A percentile compares a stretch with the other conserved stretches of the same genome.
These are phyloP conservation scores for Albifimbria verrucaria DNA, from an alignment of 2,329 filamentous ascomycete species.

Conservation along the genomic window DNA sequence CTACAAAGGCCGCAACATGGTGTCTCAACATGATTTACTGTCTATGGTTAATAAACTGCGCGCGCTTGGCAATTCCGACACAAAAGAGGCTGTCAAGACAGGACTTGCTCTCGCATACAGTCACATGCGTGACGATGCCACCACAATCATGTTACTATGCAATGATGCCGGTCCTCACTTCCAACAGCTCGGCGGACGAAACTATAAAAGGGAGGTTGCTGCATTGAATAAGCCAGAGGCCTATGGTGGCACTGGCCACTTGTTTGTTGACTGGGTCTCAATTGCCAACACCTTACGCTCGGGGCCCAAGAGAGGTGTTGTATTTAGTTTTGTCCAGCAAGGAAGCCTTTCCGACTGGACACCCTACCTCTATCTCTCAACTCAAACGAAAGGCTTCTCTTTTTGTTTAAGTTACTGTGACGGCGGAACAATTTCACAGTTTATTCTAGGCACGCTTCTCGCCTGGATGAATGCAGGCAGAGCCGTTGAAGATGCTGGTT, in stretches of 20 bases:
- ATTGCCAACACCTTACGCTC: slow-evolving; percentile 29
- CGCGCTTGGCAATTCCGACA: no score
- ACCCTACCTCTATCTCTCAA: slow-evolving; percentile 40
- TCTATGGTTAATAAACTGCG: no score
- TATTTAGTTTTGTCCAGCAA: slow-evolving; percentile 39
- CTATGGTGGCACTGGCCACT: slow-evolving; percentile 28
- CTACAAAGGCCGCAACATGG: no score
- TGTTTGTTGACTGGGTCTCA: slow-evolving; percentile 43
- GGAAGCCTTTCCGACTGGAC: slow-evolving; percentile 16
- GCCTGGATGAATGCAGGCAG: slow-evolving; percentile 18
- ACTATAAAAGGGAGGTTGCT: slow-evolving; percentile 24
- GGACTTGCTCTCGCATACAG: slow-evolving; percentile 43
- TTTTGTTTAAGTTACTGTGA: no score
- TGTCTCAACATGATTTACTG: no score
- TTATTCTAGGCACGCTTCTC: slow-evolving; percentile 18
- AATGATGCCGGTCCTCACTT: slow-evolving; percentile 47
- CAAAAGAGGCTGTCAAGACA: slow-evolving; percentile 48
- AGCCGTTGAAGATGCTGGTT: slow-evolving; percentile 6
- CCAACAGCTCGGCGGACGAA: slow-evolving; percentile 22
- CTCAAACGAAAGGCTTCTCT: no score
- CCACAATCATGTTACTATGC: slow-evolving; percentile 47
- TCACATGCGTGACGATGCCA: slow-evolving; percentile 43
- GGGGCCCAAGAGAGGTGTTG: slow-evolving; percentile 34
- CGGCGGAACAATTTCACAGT: no score
- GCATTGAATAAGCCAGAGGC: slow-evolving; percentile 9